Conservation (phyloP, 108 stramenopile genomes). For the Cyclostephanos tholiformis region DNA sequence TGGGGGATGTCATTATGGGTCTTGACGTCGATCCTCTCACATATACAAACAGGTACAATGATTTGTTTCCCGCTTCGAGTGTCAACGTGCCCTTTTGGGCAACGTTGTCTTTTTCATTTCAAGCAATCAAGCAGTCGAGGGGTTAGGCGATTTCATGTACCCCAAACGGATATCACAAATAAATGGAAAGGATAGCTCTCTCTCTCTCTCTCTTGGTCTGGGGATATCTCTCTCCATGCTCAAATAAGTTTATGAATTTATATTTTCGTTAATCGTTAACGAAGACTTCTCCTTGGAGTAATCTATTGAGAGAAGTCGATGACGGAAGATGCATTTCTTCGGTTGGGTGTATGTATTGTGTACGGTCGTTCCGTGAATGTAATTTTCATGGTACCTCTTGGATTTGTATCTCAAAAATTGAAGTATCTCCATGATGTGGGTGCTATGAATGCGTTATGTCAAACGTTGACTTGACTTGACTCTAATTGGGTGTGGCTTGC, state of each 20-base stretch:
- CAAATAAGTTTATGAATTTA: neutral
- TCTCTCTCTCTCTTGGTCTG: no score
- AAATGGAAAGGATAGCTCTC: neutral
- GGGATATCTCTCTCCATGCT: neutral
- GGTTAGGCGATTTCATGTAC: neutral
- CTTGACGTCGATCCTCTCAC: no score
- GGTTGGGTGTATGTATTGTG: neutral
- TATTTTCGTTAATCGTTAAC: slow-evolving; percentile 3
- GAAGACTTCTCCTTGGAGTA: neutral
- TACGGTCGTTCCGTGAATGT: no score
- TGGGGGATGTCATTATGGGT: no score
- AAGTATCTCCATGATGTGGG: slow-evolving; percentile 16
- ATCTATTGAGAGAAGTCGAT: neutral
- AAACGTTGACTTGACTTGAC: slow-evolving; percentile 10
- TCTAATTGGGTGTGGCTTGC: slow-evolving; percentile 8
- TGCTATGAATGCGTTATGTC: slow-evolving; percentile 10
- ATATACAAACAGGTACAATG: no score
- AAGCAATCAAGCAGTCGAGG: neutral
- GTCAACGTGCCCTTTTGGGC: neutral
- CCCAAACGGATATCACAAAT: neutral
- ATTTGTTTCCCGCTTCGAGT: no score
- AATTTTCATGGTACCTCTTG: slow-evolving; percentile 8
- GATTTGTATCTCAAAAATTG: neutral
- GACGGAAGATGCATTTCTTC: slow-evolving; percentile 1
- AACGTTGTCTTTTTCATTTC: neutral